Evolutionary conservation across 371 early-diverging fungal species (phyloP).

Genomic region (Entomophthora muscae): DNA sequence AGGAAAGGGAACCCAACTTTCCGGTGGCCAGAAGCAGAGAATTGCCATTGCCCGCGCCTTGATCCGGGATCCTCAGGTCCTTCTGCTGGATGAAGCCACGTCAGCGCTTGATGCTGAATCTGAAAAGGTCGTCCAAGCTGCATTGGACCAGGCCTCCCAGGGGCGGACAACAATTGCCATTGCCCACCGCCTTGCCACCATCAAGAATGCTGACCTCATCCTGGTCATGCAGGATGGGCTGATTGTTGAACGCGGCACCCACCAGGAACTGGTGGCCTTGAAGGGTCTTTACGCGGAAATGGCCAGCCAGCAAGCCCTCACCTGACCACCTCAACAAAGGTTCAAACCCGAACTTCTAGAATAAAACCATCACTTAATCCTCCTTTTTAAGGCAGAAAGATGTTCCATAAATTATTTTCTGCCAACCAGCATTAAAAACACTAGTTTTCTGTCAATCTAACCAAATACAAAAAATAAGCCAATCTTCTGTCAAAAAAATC

Average conservation of each 20-base stretch:
- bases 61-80: conserved; percentile 42
- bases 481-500: too few relatives aligned
- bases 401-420: too few relatives aligned
- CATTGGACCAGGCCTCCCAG: conserved; percentile 30
- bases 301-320: background rate
- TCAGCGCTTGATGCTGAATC: conserved; percentile 58
- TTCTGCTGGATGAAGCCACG: conserved; percentile 83
- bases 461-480: too few relatives aligned
- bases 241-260: conserved; percentile 35
- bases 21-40: conserved; percentile 8
- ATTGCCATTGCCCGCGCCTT: conserved; percentile 52
- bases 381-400: too few relatives aligned
- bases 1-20: conserved; percentile 24
- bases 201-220: conserved; percentile 41
- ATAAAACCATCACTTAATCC: too few relatives aligned
- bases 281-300: background rate
- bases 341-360: too few relatives aligned
- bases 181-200: conserved; percentile 49
- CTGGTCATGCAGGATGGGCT: conserved; percentile 38
- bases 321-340: too few relatives aligned
- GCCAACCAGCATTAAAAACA: too few relatives aligned
- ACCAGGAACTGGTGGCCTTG: conserved; percentile 22
- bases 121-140: conserved; percentile 36
- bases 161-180: conserved; percentile 44
- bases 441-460: too few relatives aligned